Evolutionary conservation across 805 yeast genomes (phyloP).

Genomic region (Cyberlindnera misumaiensis): DNA sequence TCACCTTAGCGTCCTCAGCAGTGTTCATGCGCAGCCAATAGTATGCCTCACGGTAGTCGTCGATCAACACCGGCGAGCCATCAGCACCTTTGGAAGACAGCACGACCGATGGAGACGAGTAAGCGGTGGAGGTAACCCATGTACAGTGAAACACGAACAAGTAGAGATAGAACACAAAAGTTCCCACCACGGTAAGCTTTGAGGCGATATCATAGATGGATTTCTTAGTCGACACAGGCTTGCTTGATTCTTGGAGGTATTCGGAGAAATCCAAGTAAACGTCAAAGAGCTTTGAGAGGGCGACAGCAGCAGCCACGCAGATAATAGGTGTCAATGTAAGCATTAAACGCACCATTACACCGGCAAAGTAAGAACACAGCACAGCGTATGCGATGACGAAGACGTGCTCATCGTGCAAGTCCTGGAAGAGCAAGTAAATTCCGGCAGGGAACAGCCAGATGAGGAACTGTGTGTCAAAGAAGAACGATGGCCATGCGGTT

Average conservation of each 20-base stretch:
- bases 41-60: slow-evolving; percentile 97
- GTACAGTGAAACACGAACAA: slow-evolving; percentile 91
- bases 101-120: slow-evolving; percentile 97
- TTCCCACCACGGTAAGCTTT: slow-evolving; percentile 52
- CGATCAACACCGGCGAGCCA: slow-evolving; percentile 80
- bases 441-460: slow-evolving; percentile 99
- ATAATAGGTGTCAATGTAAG: slow-evolving; percentile 93
- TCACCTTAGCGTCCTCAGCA: slow-evolving; percentile 88
- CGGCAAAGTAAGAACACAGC: slow-evolving; percentile 95
- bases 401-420: slow-evolving; percentile 84
- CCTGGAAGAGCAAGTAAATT: slow-evolving; percentile 83
- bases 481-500: slow-evolving; percentile 99
- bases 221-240: slow-evolving; percentile 10
- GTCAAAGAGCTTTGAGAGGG: slow-evolving; percentile 78
- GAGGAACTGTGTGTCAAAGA: slow-evolving; percentile 86
- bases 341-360: slow-evolving; percentile 98
- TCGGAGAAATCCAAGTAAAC: slow-evolving; percentile 63
- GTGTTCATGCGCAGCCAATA: slow-evolving; percentile 99
- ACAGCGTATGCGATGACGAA: slow-evolving; percentile 89
- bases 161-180: slow-evolving; percentile 68
- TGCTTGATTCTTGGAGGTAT: slow-evolving; percentile 9
- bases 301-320: slow-evolving; percentile 88
- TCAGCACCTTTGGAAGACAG: slow-evolving; percentile 78
- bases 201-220: slow-evolving; percentile 33
- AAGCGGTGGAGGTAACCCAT: slow-evolving; percentile 93